phyloP scores from a whole-genome alignment of 768 basidiomycete species.

The Lactarius akahatsu region DNA sequence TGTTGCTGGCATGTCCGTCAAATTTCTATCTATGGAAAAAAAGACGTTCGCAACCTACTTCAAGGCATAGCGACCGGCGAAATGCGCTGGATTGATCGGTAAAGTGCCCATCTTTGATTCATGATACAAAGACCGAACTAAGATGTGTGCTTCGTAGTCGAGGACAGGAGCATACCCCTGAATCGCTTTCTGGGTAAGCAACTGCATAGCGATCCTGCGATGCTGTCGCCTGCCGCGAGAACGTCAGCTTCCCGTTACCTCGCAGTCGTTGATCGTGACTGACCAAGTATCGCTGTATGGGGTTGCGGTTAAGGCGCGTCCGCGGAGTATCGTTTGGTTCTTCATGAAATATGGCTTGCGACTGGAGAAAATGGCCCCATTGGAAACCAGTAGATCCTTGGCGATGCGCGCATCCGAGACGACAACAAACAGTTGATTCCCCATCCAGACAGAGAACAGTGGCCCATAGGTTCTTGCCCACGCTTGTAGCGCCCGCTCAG shows the following conservation, averaged over 20 bases:
- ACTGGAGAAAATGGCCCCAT: slow-evolving; percentile 47
- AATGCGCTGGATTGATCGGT: slow-evolving; percentile 42
- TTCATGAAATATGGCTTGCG: slow-evolving; percentile 49
- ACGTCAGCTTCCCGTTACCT: neutral
- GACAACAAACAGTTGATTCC: slow-evolving; percentile 48
- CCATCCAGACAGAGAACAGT: slow-evolving; percentile 47
- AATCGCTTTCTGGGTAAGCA: slow-evolving; percentile 39
- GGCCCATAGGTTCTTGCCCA: slow-evolving; percentile 48
- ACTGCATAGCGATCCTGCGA: slow-evolving; percentile 40
- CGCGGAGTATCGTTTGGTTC: slow-evolving; percentile 44
- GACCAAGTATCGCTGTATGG: slow-evolving; percentile 47
- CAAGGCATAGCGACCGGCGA: slow-evolving; percentile 40
- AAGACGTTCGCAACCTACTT: slow-evolving; percentile 24
- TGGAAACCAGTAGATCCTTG: slow-evolving; percentile 46
- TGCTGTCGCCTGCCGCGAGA: slow-evolving; percentile 41
- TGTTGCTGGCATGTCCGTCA: slow-evolving; percentile 40
- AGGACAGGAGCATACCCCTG: slow-evolving; percentile 39
- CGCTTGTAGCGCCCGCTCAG: slow-evolving; percentile 43
- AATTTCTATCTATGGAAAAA: neutral
- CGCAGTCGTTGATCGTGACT: slow-evolving; percentile 2
- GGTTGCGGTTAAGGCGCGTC: slow-evolving; percentile 46
- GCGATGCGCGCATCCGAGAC: slow-evolving; percentile 46
- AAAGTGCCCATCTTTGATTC: slow-evolving; percentile 35
- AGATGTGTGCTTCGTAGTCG: slow-evolving; percentile 42
- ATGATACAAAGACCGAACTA: slow-evolving; percentile 41